A percentile compares a stretch with the other conserved stretches of the same genome.
These are phyloP conservation scores for Metschnikowia lachancei DNA, from an alignment of 805 yeast species.

Conservation along the genomic window DNA sequence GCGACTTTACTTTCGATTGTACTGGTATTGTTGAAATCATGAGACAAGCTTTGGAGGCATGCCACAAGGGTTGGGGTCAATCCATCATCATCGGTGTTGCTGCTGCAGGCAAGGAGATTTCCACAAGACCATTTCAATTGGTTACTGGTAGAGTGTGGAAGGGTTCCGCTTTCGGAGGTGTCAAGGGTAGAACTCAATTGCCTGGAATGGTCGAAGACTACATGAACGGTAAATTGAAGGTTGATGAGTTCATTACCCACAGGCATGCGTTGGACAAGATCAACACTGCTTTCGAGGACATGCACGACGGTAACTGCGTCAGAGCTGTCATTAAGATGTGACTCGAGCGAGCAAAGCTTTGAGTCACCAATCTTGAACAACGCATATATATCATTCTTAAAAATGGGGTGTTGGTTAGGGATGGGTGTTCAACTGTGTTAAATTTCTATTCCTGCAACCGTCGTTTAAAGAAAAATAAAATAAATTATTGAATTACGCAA, in stretches of 20 bases:
- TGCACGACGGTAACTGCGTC: conserved; percentile 91
- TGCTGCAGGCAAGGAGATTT: conserved; percentile 94
- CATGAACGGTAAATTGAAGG: conserved; percentile 74
- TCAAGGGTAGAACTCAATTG: conserved; percentile 94
- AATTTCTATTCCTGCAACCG: not conserved
- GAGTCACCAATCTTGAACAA: not conserved
- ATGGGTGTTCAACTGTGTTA: not conserved
- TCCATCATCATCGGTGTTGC: conserved; percentile 97
- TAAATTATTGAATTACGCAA: too few relatives aligned
- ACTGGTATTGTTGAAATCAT: conserved; percentile 94
- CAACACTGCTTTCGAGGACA: conserved; percentile 88
- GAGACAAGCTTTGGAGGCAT: conserved; percentile 95
- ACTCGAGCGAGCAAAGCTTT: conserved; percentile 15
- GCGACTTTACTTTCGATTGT: conserved; percentile 95
- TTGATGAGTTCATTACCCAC: conserved; percentile 94
- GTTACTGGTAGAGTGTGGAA: conserved; percentile 99
- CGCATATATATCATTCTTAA: not conserved
- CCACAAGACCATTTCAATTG: conserved; percentile 97
- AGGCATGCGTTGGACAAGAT: conserved; percentile 74
- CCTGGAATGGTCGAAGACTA: conserved; percentile 88
- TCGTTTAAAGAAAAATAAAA: too few relatives aligned
- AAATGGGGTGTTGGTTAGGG: not conserved
- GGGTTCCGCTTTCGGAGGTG: conserved; percentile 99
- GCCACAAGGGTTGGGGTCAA: conserved; percentile 99
- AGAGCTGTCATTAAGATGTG: conserved; percentile 76